These are phyloP conservation scores for Geum urbanum DNA, from an alignment of 306 rosid species.

Conservation along the genomic window DNA sequence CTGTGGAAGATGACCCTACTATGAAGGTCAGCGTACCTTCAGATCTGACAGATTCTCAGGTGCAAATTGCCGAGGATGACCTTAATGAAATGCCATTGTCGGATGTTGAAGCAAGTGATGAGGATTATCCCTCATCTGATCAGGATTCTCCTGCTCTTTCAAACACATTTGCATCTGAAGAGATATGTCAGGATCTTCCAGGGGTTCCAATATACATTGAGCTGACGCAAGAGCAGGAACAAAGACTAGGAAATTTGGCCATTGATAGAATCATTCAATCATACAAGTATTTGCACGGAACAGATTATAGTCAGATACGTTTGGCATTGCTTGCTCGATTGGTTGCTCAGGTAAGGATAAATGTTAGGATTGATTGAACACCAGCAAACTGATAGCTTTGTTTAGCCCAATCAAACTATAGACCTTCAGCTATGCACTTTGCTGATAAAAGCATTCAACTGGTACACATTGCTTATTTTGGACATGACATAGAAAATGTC, in stretches of 20 bases:
- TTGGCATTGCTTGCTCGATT: constrained; percentile 81
- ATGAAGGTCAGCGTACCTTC: constrained; percentile 37
- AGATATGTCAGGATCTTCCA: constrained; percentile 72
- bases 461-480: background rate
- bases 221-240: constrained; percentile 65
- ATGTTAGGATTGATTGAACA: constrained; percentile 11
- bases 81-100: constrained; percentile 32
- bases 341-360: constrained; percentile 77
- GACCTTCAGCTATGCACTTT: background rate
- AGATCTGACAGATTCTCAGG: constrained; percentile 42
- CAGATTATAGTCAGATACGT: constrained; percentile 68
- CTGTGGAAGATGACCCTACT: constrained; percentile 37
- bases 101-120: constrained; percentile 42
- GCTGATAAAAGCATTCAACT: background rate
- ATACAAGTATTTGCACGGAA: constrained; percentile 49
- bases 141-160: constrained; percentile 53
- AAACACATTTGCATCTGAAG: constrained; percentile 61
- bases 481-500: background rate
- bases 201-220: constrained; percentile 72
- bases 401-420: background rate
- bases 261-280: constrained; percentile 67
- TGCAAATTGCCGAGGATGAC: constrained; percentile 47
- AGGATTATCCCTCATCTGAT: constrained; percentile 50
- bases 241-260: constrained; percentile 56
- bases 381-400: background rate